Evolutionary conservation across 345 rosid species (phyloP).

Genomic region (Bruguiera gymnorhiza): DNA sequence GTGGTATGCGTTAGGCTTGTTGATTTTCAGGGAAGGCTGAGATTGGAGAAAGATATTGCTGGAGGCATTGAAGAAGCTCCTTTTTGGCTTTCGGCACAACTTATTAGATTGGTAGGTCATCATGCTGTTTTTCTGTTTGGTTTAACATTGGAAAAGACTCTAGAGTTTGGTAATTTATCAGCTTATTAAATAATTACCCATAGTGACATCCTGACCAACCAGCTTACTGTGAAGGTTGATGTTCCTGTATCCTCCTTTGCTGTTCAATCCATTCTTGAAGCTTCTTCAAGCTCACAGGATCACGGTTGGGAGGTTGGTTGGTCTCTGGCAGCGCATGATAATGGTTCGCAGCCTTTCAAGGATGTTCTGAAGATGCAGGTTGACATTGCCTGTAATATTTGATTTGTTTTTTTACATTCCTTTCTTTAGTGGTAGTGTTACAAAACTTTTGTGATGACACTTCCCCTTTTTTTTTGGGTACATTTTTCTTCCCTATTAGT

Average conservation of each 20-base stretch:
- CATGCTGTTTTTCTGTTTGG: background rate
- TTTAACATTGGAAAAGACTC: conserved; percentile 1
- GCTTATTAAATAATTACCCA: too few relatives aligned
- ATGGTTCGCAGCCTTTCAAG: conserved; percentile 35
- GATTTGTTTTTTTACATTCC: background rate
- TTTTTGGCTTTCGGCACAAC: conserved; percentile 50
- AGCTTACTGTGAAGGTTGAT: conserved; percentile 63
- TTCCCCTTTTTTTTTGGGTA: background rate
- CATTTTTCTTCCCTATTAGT: too few relatives aligned
- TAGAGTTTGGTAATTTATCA: background rate
- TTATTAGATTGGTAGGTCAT: conserved; percentile 57
- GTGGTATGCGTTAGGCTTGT: conserved; percentile 11
- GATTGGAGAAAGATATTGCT: conserved; percentile 12
- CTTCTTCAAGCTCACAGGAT: conserved; percentile 61
- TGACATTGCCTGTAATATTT: conserved; percentile 1
- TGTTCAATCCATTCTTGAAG: conserved; percentile 67
- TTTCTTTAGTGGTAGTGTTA: background rate
- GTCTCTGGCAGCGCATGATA: conserved; percentile 64
- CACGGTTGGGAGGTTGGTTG: conserved; percentile 95
- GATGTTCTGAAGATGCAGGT: conserved; percentile 38
- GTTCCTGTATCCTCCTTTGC: conserved; percentile 68
- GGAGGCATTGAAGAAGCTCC: conserved; percentile 30
- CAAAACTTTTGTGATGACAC: background rate
- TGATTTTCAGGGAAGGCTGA: conserved; percentile 41
- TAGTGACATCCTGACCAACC: conserved; percentile 11